phyloP scores from a whole-genome alignment of 371 early-diverging fungal genomes.

The Mucor saturninus region DNA sequence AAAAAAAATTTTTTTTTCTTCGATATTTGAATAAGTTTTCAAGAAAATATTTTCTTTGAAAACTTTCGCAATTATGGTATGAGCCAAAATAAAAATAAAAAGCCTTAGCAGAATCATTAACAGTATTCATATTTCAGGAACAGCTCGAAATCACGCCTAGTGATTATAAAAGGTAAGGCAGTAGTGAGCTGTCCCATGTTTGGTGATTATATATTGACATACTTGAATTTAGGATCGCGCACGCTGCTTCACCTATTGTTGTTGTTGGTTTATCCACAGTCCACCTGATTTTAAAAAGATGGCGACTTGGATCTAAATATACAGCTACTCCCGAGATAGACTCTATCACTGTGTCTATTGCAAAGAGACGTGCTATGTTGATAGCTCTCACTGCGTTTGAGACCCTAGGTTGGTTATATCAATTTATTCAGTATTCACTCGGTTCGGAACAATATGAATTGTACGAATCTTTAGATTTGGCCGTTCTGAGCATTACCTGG shows the following conservation, averaged over 20 bases:
- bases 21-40: neutral
- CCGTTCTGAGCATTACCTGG: slow-evolving; percentile 15
- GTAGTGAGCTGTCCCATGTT: neutral
- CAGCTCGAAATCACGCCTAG: neutral
- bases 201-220: neutral
- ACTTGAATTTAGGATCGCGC: neutral
- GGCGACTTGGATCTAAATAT: slow-evolving; percentile 10
- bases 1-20: neutral
- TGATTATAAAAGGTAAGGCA: neutral
- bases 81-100: neutral
- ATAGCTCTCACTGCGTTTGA: slow-evolving; percentile 7
- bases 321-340: neutral
- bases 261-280: slow-evolving; percentile 3
- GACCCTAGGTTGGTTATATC: slow-evolving; percentile 9
- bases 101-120: neutral
- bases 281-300: slow-evolving; percentile 11
- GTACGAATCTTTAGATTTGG: slow-evolving; percentile 6
- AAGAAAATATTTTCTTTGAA: neutral
- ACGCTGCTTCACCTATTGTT: slow-evolving; percentile 7
- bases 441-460: slow-evolving; percentile 1
- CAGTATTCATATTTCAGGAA: neutral
- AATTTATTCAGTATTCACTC: slow-evolving; percentile 8
- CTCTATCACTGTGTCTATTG: slow-evolving; percentile 9
- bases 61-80: neutral
- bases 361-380: slow-evolving; percentile 9